Evolutionary conservation across 441 rosid genomes (phyloP).

Genomic region (Manihot esculenta): DNA sequence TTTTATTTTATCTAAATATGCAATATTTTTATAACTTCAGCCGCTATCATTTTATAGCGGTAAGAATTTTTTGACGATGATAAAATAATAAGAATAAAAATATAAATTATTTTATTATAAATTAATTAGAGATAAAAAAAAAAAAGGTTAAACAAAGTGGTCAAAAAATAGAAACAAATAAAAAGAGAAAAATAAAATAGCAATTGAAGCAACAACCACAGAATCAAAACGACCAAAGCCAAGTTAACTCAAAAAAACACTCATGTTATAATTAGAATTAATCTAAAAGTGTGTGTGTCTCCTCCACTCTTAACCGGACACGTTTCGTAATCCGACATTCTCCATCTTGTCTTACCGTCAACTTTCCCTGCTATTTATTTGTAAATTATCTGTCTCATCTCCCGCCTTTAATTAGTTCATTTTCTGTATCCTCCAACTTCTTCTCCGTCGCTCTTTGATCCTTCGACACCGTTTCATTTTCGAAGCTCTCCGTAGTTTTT

Average conservation of each 20-base stretch:
- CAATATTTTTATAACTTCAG: too few species aligned
- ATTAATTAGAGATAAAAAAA: background rate
- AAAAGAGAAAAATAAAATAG: slow-evolving; percentile 10
- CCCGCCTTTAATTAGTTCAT: slow-evolving; percentile 29
- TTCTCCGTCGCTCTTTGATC: background rate
- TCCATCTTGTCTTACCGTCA: slow-evolving; percentile 18
- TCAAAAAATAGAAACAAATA: slow-evolving; percentile 17
- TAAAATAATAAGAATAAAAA: background rate
- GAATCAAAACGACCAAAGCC: slow-evolving; percentile 11
- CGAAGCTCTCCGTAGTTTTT: background rate
- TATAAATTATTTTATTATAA: too few species aligned
- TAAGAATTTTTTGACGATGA: too few species aligned
- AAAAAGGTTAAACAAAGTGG: background rate
- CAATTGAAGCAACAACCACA: slow-evolving; percentile 15
- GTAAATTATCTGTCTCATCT: slow-evolving; percentile 22
- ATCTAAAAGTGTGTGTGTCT: too few species aligned
- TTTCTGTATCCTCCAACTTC: background rate
- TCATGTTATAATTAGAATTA: background rate
- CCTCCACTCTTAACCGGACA: slow-evolving; percentile 5
- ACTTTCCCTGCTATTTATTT: slow-evolving; percentile 28
- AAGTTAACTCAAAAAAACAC: background rate
- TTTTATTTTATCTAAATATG: too few species aligned
- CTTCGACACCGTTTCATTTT: slow-evolving; percentile 1
- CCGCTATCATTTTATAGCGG: too few species aligned
- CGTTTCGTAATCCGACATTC: slow-evolving; percentile 28